Conservation (phyloP, 2,329 filamentous ascomycete genomes). For the Rhinocladiella similis region DNA sequence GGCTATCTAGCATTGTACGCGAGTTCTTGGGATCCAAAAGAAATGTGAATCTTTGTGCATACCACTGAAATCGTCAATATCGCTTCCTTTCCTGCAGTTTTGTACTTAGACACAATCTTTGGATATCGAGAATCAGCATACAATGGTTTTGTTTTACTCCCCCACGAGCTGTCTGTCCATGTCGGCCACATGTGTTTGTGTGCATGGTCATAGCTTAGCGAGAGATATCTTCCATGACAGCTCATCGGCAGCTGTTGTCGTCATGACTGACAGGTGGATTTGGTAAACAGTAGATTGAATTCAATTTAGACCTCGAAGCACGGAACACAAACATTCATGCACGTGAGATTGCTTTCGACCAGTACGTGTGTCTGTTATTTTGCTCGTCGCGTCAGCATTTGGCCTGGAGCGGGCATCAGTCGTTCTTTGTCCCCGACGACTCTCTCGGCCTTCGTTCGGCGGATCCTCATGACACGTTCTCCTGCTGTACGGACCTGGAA, state of each 20-base stretch:
- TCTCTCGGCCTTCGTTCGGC: slow-evolving; percentile 4
- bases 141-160: not conserved
- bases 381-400: not conserved
- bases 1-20: slow-evolving; percentile 17
- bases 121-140: not conserved
- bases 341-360: not conserved
- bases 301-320: slow-evolving; percentile 1
- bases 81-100: not conserved
- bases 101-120: not conserved
- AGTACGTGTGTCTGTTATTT: not conserved
- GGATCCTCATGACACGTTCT: not conserved
- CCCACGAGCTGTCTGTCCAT: no score
- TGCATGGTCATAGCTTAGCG: not conserved
- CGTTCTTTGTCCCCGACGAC: no score
- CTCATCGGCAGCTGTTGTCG: not conserved
- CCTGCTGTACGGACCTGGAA: no score
- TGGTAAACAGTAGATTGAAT: not conserved
- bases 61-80: slow-evolving; percentile 1
- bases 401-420: no score
- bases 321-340: not conserved
- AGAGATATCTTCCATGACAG: not conserved
- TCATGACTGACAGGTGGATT: not conserved
- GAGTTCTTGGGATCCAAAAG: slow-evolving; percentile 20
- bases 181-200: not conserved
- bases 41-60: slow-evolving; percentile 14